phyloP scores from a whole-genome alignment of 306 rosid genomes.

The Rosa lucieae region DNA sequence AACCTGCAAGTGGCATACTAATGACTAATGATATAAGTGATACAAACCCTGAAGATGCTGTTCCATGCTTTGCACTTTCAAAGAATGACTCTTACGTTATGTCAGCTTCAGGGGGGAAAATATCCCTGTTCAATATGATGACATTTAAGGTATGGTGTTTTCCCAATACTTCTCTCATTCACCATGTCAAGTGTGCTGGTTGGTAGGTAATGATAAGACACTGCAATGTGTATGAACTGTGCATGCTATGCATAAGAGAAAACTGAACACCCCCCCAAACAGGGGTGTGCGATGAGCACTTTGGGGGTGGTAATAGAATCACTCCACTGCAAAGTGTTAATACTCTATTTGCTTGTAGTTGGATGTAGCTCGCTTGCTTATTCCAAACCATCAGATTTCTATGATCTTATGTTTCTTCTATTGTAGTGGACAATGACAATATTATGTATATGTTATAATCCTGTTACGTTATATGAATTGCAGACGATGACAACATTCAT shows the following conservation, averaged over 20 bases:
- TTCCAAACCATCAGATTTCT: neutral
- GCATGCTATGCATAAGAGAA: neutral
- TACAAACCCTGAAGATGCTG: conserved; percentile 92
- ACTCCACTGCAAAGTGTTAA: neutral
- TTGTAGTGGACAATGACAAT: neutral
- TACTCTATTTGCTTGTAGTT: neutral
- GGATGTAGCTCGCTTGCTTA: conserved; percentile 1
- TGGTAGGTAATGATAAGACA: neutral
- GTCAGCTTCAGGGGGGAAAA: conserved; percentile 99
- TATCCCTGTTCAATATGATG: conserved; percentile 99
- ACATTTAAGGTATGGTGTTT: conserved; percentile 77
- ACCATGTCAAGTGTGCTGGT: conserved; percentile 13
- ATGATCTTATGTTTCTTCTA: neutral
- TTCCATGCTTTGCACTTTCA: conserved; percentile 96
- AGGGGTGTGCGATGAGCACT: neutral
- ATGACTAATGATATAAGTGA: conserved; percentile 95
- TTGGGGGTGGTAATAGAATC: neutral
- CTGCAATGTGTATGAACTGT: neutral
- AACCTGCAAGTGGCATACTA: conserved; percentile 94
- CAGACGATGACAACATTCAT: conserved; percentile 99
- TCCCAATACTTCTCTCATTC: conserved; percentile 18
- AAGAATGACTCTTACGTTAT: conserved; percentile 96
- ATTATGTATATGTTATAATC: conserved; percentile 8
- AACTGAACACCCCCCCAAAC: neutral
- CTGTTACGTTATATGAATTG: conserved; percentile 28